Evolutionary conservation across 1,139 yeast species (phyloP), one percentile per base, ranked within the genome.

Genomic region (Suhomyces bolitotheri): DNA sequence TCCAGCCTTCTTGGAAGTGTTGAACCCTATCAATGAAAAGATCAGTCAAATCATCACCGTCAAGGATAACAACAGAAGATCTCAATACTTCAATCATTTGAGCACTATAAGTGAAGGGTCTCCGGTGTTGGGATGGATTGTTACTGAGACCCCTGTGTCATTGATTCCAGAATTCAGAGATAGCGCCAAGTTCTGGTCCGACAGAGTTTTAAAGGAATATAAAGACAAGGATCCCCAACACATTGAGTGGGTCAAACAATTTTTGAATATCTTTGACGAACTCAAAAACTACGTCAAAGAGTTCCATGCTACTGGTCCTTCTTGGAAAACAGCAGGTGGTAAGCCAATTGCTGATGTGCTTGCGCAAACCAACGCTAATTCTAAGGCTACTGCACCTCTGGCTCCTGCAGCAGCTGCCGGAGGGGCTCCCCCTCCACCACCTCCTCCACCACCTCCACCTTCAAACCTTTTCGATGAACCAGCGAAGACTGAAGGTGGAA

Each of bases 131-230:
- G 95, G 95, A 13, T 94, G 99, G 99, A 76, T 90, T 44, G 79
- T 86, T 15, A 75, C 79, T 11, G 78, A 73, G 3, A 80, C 90
- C 4, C 86, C 88, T 0, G 78, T 81, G 12, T 77, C 88, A 1
- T 77, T 73, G 47, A 76, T 94, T 43, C 78, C 84, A 3, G 97
- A 90, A 47, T 85, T 82, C 64, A 86, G 83, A 56, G 98, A 94
- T 52, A 79, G 95, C 26, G 88, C 96, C 25, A 92, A 84, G 56
- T 94, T 90, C 63, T 94, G 96, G 88, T 78, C 95, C 20, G 90
- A 94, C 63, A 76, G 96, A 51, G 82, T 90, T 26, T 64, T 89
- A 59, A 90, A 89, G 61, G 96, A 88, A 44, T 80, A 66, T 64
- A 87, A 77, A 58, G 95, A 81, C 9, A 66, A 76, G 38, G 90